Conservation (phyloP, 2,329 filamentous ascomycete genomes). For the Aspergillus persii region DNA sequence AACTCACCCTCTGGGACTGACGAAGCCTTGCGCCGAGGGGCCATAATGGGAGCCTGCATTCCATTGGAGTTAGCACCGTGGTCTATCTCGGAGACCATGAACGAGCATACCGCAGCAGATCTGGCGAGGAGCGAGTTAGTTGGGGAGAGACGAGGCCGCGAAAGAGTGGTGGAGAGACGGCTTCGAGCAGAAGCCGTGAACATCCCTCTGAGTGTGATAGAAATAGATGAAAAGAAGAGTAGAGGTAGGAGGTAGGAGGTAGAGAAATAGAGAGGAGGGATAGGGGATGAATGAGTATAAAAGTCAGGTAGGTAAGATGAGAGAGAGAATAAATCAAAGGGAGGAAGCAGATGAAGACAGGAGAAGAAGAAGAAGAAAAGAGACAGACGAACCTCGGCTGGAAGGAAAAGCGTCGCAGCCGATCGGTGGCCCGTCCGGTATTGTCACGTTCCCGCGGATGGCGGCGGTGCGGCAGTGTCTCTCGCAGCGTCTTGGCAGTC, state of each 20-base stretch:
- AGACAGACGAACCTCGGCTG: conserved; percentile 19
- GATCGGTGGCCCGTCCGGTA: conserved; percentile 11
- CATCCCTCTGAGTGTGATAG: conserved; percentile 34
- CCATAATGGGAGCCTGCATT: conserved; percentile 39
- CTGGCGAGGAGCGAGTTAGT: conserved; percentile 32
- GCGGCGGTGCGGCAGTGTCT: too few species aligned
- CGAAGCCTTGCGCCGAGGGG: conserved; percentile 43
- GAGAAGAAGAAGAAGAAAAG: conserved; percentile 13
- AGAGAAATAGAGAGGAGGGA: conserved; percentile 4
- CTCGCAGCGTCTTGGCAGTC: neutral
- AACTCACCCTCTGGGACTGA: conserved; percentile 47
- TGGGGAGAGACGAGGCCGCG: conserved; percentile 38
- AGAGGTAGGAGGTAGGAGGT: neutral
- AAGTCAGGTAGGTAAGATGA: conserved; percentile 1
- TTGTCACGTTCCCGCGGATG: neutral
- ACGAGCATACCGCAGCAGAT: conserved; percentile 30
- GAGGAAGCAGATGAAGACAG: conserved; percentile 1
- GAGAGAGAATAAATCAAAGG: conserved; percentile 8
- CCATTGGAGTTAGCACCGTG: neutral
- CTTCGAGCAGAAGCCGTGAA: conserved; percentile 44
- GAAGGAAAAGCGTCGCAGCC: conserved; percentile 12
- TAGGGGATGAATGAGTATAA: conserved; percentile 8
- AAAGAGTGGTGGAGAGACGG: conserved; percentile 41
- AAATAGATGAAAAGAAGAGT: conserved; percentile 11
- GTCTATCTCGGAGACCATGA: neutral